A percentile compares a stretch with the other conserved stretches of the same genome.
Conservation (phyloP, 2,329 filamentous ascomycete species). For the Alternaria sp. region DNA sequence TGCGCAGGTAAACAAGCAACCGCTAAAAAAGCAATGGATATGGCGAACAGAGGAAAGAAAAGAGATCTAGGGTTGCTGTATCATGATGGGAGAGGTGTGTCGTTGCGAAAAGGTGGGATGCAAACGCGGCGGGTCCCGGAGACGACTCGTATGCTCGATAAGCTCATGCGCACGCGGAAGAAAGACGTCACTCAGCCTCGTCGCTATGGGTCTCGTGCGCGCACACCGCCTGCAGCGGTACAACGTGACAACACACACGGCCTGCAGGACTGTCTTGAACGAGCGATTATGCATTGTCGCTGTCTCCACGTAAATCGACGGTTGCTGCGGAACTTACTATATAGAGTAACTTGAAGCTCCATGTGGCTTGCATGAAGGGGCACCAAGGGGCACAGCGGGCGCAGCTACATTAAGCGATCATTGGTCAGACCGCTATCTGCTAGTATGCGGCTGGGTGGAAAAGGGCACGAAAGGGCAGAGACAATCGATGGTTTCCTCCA, state of each 20-base stretch:
- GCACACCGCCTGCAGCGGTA: conserved; percentile 1
- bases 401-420: background rate
- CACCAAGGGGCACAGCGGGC: conserved; percentile 4
- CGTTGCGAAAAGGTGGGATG: conserved; percentile 7
- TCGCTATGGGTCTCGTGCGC: conserved; percentile 7
- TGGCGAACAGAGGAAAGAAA: background rate
- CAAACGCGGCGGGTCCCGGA: background rate
- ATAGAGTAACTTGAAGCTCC: background rate
- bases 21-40: background rate
- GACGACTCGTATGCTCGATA: conserved; percentile 8
- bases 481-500: background rate
- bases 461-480: conserved; percentile 13
- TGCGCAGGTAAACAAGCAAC: background rate
- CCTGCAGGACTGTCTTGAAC: conserved; percentile 1
- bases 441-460: background rate
- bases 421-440: background rate
- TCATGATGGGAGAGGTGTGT: conserved; percentile 1
- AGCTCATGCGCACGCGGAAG: conserved; percentile 1
- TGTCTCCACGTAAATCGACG: background rate
- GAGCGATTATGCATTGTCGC: background rate
- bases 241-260: background rate
- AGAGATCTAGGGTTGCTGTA: background rate
- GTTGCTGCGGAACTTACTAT: background rate
- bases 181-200: conserved; percentile 14
- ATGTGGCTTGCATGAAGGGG: background rate